Evolutionary conservation across 2,329 filamentous ascomycete species (phyloP).

Genomic region (Exophiala aquamarina): DNA sequence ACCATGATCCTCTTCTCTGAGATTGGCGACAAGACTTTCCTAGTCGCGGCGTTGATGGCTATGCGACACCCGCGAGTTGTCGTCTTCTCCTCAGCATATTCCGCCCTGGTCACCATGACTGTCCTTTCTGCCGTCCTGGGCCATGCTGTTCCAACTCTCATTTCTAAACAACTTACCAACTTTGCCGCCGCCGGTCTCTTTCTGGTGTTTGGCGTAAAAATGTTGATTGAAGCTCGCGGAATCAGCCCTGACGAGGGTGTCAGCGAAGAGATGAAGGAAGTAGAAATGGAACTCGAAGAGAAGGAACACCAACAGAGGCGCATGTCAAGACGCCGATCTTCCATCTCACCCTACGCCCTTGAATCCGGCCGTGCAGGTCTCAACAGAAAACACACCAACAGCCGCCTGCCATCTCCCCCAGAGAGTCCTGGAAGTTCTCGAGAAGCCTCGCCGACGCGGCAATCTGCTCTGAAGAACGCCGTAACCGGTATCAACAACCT

Average conservation of each 20-base stretch:
- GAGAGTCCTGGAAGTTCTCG: slow-evolving; percentile 73
- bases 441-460: slow-evolving; percentile 53
- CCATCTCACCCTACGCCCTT: slow-evolving; percentile 71
- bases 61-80: slow-evolving; percentile 95
- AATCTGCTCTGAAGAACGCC: slow-evolving; percentile 44
- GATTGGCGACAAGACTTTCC: slow-evolving; percentile 96
- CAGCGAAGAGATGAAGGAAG: slow-evolving; percentile 95
- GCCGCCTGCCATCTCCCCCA: slow-evolving; percentile 75
- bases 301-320: slow-evolving; percentile 78
- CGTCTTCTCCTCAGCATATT: slow-evolving; percentile 93
- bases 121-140: slow-evolving; percentile 88
- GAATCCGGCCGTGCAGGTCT: slow-evolving; percentile 72
- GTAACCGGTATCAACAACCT: slow-evolving; percentile 78
- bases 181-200: slow-evolving; percentile 83
- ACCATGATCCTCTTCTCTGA: slow-evolving; percentile 98
- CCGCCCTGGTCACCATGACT: slow-evolving; percentile 90
- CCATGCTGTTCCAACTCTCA: slow-evolving; percentile 84
- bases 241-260: slow-evolving; percentile 92
- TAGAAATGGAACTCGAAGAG: slow-evolving; percentile 89
- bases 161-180: slow-evolving; percentile 88
- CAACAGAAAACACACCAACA: slow-evolving; percentile 67
- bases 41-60: slow-evolving; percentile 95
- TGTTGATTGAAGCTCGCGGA: slow-evolving; percentile 80
- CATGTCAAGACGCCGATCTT: slow-evolving; percentile 57
- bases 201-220: slow-evolving; percentile 80